A percentile compares a stretch with the other conserved stretches of the same genome.
These are phyloP conservation scores for Nadsonia commutata DNA, from an alignment of 1,139 yeast genomes.

Conservation along the genomic window DNA sequence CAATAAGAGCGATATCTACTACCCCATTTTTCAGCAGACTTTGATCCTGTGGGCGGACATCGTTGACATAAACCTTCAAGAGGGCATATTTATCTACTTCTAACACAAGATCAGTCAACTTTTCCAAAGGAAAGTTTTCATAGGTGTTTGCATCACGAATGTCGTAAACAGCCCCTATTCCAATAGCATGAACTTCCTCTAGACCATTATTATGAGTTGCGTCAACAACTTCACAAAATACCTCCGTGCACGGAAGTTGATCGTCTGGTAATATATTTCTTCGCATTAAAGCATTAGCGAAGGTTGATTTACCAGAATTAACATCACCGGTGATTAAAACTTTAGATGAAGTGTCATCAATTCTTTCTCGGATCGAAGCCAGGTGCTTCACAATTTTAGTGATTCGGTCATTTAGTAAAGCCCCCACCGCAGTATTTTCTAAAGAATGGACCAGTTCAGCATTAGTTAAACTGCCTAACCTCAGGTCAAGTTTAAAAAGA, in stretches of 20 bases:
- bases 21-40: slow-evolving; percentile 80
- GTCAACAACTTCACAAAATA: slow-evolving; percentile 88
- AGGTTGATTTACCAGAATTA: slow-evolving; percentile 92
- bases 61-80: slow-evolving; percentile 70
- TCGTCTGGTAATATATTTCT: slow-evolving; percentile 80
- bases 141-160: slow-evolving; percentile 53
- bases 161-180: slow-evolving; percentile 43
- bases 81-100: slow-evolving; percentile 59
- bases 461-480: slow-evolving; percentile 37
- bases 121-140: slow-evolving; percentile 36
- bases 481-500: slow-evolving; percentile 48
- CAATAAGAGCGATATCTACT: slow-evolving; percentile 82
- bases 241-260: slow-evolving; percentile 95
- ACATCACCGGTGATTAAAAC: slow-evolving; percentile 95
- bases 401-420: slow-evolving; percentile 50
- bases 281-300: slow-evolving; percentile 79
- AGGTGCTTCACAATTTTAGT: slow-evolving; percentile 51
- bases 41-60: slow-evolving; percentile 49
- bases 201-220: slow-evolving; percentile 57
- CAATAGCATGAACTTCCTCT: slow-evolving; percentile 94
- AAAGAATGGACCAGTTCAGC: slow-evolving; percentile 35
- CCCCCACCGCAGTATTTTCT: slow-evolving; percentile 52
- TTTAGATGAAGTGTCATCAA: slow-evolving; percentile 84
- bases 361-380: slow-evolving; percentile 60
- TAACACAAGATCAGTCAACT: slow-evolving; percentile 56